Percentiles rank a stretch among this genome's conserved stretches.
Evolutionary conservation across 352 stramenopile genomes (phyloP).

Genomic region (Globisporangium cylindrosporum): DNA sequence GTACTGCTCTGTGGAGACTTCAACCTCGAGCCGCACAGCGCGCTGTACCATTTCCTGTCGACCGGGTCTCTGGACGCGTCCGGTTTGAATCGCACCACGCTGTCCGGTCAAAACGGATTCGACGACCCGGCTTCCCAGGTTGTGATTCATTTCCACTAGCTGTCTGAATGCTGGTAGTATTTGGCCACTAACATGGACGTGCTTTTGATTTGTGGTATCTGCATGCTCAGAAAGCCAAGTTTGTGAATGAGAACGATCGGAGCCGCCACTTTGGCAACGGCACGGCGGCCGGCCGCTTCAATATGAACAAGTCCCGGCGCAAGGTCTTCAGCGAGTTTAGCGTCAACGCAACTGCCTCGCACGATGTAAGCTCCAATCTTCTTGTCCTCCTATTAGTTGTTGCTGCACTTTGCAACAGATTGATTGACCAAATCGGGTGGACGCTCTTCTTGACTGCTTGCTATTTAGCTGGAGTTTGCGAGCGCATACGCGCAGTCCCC

Average conservation of each 20-base stretch:
- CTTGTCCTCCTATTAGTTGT: background rate
- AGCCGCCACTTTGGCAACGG: slow-evolving; percentile 35
- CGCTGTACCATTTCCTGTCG: slow-evolving; percentile 63
- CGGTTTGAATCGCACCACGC: slow-evolving; percentile 36
- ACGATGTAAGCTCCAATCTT: slow-evolving; percentile 23
- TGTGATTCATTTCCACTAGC: no score
- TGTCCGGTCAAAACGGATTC: slow-evolving; percentile 42
- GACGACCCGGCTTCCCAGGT: slow-evolving; percentile 22
- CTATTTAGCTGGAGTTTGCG: slow-evolving; percentile 38
- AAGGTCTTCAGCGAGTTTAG: slow-evolving; percentile 24
- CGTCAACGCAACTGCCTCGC: slow-evolving; percentile 17
- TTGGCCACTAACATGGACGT: background rate
- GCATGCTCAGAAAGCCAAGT: slow-evolving; percentile 25
- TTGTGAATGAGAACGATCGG: slow-evolving; percentile 34
- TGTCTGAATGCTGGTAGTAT: background rate
- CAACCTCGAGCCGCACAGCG: slow-evolving; percentile 60
- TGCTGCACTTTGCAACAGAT: background rate
- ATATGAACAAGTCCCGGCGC: slow-evolving; percentile 17
- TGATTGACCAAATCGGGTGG: background rate
- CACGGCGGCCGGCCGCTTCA: slow-evolving; percentile 41
- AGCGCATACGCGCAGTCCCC: slow-evolving; percentile 66
- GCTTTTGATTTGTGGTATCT: slow-evolving; percentile 1
- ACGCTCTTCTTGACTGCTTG: background rate
- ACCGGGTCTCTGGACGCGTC: slow-evolving; percentile 41
- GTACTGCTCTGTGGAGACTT: slow-evolving; percentile 67